These are phyloP conservation scores for Metarhizium humberi DNA, from an alignment of 2,329 filamentous ascomycete genomes.

Conservation along the genomic window DNA sequence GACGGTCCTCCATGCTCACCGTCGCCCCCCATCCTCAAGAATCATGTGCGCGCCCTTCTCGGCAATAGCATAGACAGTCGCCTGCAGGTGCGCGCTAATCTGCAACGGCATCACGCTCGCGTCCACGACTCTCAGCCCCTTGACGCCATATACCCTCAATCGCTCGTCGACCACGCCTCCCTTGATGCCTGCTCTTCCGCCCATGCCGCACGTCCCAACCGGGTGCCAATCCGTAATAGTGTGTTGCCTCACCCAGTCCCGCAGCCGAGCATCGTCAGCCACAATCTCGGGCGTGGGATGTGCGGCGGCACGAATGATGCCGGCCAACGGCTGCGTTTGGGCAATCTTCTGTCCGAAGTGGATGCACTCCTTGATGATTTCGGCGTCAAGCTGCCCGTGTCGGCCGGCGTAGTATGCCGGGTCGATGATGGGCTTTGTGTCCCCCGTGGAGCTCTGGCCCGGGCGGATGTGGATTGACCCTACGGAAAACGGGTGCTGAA, in stretches of 20 bases:
- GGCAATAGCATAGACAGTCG: constrained; percentile 21
- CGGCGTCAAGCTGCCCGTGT: constrained; percentile 30
- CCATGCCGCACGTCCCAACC: constrained; percentile 25
- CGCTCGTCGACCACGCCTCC: constrained; percentile 20
- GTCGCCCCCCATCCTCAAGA: constrained; percentile 12
- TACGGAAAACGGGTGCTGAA: constrained; percentile 41
- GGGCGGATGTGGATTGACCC: constrained; percentile 36
- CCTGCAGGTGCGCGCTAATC: constrained; percentile 17
- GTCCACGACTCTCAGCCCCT: constrained; percentile 13
- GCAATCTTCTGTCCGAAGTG: constrained; percentile 30
- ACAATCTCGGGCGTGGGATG: constrained; percentile 14
- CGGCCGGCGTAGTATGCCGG: constrained; percentile 30
- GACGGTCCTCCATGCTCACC: background rate
- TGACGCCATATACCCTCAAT: constrained; percentile 16
- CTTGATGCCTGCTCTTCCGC: constrained; percentile 17
- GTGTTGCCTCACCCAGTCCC: constrained; percentile 18
- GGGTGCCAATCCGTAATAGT: constrained; percentile 30
- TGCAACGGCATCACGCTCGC: constrained; percentile 19
- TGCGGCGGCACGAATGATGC: constrained; percentile 23
- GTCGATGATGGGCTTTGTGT: constrained; percentile 27
- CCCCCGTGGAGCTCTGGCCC: constrained; percentile 9
- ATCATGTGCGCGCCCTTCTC: constrained; percentile 23
- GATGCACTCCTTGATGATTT: constrained; percentile 31
- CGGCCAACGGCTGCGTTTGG: constrained; percentile 24
- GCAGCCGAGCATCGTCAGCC: constrained; percentile 8